A percentile compares a stretch with the other conserved stretches of the same genome.
Conservation (phyloP, 768 basidiomycete genomes). For the Mycena filopes region DNA sequence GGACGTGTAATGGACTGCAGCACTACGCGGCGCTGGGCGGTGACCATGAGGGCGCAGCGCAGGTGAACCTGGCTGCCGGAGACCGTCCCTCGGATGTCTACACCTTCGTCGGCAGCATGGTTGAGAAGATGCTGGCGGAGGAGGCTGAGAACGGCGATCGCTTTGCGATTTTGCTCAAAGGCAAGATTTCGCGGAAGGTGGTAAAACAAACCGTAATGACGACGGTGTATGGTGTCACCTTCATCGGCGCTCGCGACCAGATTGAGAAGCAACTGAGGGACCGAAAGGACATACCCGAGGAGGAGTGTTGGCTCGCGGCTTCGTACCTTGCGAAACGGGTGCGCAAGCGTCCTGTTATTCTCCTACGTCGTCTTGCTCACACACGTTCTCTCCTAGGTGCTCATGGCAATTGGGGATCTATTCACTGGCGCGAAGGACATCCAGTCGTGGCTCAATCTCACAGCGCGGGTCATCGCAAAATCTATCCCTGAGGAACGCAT, state of each 20-base stretch:
- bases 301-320: slow-evolving; percentile 79
- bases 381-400: slow-evolving; percentile 60
- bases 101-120: slow-evolving; percentile 88
- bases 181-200: slow-evolving; percentile 90
- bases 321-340: slow-evolving; percentile 86
- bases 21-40: slow-evolving; percentile 99
- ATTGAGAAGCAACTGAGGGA: slow-evolving; percentile 90
- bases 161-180: slow-evolving; percentile 70
- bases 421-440: slow-evolving; percentile 94
- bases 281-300: slow-evolving; percentile 73
- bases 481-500: slow-evolving; percentile 82
- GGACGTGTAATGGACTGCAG: slow-evolving; percentile 98
- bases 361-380: slow-evolving; percentile 8
- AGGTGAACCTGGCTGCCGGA: slow-evolving; percentile 89
- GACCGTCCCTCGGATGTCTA: slow-evolving; percentile 96
- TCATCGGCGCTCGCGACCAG: slow-evolving; percentile 93
- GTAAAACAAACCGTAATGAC: slow-evolving; percentile 99
- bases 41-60: slow-evolving; percentile 85
- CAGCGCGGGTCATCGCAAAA: slow-evolving; percentile 86
- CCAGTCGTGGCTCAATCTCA: slow-evolving; percentile 89
- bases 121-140: slow-evolving; percentile 70
- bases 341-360: slow-evolving; percentile 15
- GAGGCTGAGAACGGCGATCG: slow-evolving; percentile 64
- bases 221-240: slow-evolving; percentile 98
- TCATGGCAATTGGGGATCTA: slow-evolving; percentile 88